Evolutionary conservation across 148 eudicot species (phyloP).

Genomic region (Rhododendron kiyosumense): DNA sequence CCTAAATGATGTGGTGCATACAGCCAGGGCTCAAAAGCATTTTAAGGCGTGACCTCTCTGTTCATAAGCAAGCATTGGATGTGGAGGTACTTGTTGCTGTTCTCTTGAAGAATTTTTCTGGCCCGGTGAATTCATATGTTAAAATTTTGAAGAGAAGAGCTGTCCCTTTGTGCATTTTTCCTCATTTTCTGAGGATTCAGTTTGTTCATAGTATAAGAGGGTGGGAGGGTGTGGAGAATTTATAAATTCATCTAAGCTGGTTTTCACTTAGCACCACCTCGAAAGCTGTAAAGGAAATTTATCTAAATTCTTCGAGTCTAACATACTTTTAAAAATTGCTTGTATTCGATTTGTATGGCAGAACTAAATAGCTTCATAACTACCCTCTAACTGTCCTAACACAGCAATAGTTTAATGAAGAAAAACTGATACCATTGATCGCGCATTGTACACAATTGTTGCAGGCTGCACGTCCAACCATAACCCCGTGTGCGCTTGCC

Average conservation of each 20-base stretch:
- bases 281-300: not conserved
- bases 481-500: constrained; percentile 83
- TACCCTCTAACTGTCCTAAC: not conserved
- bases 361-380: not conserved
- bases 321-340: not conserved
- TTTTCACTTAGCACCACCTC: not conserved
- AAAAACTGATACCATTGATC: not conserved
- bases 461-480: constrained; percentile 94
- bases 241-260: not conserved
- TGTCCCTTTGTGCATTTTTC: not conserved
- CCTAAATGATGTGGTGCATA: not conserved
- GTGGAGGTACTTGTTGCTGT: not conserved
- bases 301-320: not conserved
- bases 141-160: not conserved
- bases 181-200: not conserved
- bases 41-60: not conserved
- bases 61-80: not conserved
- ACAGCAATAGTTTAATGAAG: not conserved
- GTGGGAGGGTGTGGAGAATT: too few relatives aligned
- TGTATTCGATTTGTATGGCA: not conserved
- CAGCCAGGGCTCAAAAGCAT: not conserved
- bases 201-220: not conserved
- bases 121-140: not conserved
- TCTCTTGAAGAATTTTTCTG: not conserved
- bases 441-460: constrained; percentile 40